Conservation (phyloP, 2,329 filamentous ascomycete genomes). For the Botryotinia globosa region DNA sequence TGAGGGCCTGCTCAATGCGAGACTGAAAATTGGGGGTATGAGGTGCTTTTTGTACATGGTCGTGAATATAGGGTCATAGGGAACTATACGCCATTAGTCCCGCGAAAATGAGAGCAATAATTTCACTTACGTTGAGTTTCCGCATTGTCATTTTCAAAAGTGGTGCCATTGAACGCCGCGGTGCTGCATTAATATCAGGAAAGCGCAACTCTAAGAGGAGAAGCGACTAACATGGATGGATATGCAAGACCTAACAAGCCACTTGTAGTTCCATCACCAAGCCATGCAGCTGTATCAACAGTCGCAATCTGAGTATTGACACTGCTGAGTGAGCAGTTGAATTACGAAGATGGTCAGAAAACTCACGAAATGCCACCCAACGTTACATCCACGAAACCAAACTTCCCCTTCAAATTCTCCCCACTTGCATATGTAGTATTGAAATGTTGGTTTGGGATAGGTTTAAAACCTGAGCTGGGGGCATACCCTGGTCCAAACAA, state of each 20-base stretch:
- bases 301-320: slow-evolving; percentile 46
- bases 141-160: slow-evolving; percentile 13
- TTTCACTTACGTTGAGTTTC: slow-evolving; percentile 1
- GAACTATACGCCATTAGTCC: slow-evolving; percentile 16
- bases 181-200: slow-evolving; percentile 4
- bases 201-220: background rate
- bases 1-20: slow-evolving; percentile 41
- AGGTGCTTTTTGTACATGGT: slow-evolving; percentile 47
- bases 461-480: slow-evolving; percentile 38
- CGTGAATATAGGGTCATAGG: slow-evolving; percentile 51
- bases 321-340: background rate
- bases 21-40: slow-evolving; percentile 47
- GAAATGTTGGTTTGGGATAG: slow-evolving; percentile 43
- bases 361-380: slow-evolving; percentile 45
- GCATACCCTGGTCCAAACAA: slow-evolving; percentile 25
- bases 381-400: slow-evolving; percentile 41
- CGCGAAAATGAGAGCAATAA: background rate
- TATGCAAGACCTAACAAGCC: slow-evolving; percentile 53
- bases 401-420: slow-evolving; percentile 42
- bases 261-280: slow-evolving; percentile 45
- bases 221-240: slow-evolving; percentile 40
- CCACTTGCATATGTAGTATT: slow-evolving; percentile 46
- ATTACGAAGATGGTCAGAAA: background rate
- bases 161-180: slow-evolving; percentile 19
- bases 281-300: slow-evolving; percentile 44